Evolutionary conservation across 1,284 basidiomycete species (phyloP), one percentile per base, ranked within the genome.

Genomic region (Thelephora terrestris): DNA sequence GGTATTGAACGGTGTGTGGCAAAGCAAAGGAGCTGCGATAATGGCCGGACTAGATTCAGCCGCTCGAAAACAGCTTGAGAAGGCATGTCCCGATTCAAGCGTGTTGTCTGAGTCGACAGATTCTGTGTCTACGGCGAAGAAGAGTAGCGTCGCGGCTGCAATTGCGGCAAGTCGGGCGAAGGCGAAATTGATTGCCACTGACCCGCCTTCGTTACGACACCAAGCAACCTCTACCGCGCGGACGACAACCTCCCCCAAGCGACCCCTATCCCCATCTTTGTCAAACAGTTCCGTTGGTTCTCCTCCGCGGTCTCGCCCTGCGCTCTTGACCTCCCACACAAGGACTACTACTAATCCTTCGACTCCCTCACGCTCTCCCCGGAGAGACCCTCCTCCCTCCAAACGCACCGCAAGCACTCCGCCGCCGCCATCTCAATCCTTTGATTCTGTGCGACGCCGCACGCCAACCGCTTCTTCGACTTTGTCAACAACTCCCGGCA

Each of bases 51-150:
- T 98, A 48, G 94, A 98, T 59, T 56, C 73, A 1, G 65, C 69
- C 1, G 82, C 81, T 2, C 75, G 78, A 54, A 96, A 91, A 67
- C 86, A 92, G 62, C 68, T 99, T 18, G 91, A 95, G 60, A 93
- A 86, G 64, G 80, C 73, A 0, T 85, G 86, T 57, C 86, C 90
- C 0, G 70, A 78, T 56, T 61, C 63, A 2, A 62, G 56, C 39
- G 53, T 76, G 37, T 32, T 12, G 9, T 32, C 29, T 32, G 29
- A 12, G 7, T 14, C 29, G 29, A 12, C 39, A n/a, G 39, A 42
- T 42, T 9, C 39, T 25, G 39, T 20, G 39, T 10, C 25, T 16
- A 59, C 69, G 12, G 58, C 65, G 20, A 89, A 87, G 68, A 90
- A 88, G 65, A 77, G 74, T 47, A 88, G 84, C 54, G 70, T 90